A percentile compares a stretch with the other conserved stretches of the same genome.
These are phyloP conservation scores for Dioszegia hungarica DNA, from an alignment of 768 basidiomycete species.

Conservation along the genomic window DNA sequence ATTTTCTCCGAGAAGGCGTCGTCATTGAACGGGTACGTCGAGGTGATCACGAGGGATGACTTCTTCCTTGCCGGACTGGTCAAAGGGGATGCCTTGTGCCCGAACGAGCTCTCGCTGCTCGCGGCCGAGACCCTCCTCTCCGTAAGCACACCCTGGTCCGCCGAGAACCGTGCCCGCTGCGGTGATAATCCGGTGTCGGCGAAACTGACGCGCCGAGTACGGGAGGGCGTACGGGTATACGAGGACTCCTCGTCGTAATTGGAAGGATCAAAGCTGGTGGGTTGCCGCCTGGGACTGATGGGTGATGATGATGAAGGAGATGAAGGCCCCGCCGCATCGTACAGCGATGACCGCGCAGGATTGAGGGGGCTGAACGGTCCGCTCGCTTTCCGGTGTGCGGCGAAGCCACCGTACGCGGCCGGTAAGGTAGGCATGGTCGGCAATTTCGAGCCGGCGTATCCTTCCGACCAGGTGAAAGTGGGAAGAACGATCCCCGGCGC, in stretches of 20 bases:
- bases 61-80: background rate
- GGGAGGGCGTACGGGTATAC: background rate
- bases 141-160: background rate
- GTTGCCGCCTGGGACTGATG: no score
- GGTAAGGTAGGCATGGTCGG: background rate
- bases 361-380: no score
- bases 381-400: no score
- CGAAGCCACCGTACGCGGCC: no score
- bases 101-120: background rate
- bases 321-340: no score
- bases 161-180: background rate
- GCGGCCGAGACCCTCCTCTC: background rate
- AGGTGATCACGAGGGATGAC: background rate
- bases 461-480: conserved; percentile 29
- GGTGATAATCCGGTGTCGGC: background rate
- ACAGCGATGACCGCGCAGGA: no score
- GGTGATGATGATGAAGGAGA: no score
- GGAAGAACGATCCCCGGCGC: conserved; percentile 8
- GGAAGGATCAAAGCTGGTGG: background rate
- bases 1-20: no score
- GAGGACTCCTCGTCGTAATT: background rate
- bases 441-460: conserved; percentile 6
- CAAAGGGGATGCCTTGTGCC: background rate
- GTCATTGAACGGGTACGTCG: no score
- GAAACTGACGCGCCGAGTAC: background rate